phyloP scores from a whole-genome alignment of 108 stramenopile species.

The Seminavis robusta region DNA sequence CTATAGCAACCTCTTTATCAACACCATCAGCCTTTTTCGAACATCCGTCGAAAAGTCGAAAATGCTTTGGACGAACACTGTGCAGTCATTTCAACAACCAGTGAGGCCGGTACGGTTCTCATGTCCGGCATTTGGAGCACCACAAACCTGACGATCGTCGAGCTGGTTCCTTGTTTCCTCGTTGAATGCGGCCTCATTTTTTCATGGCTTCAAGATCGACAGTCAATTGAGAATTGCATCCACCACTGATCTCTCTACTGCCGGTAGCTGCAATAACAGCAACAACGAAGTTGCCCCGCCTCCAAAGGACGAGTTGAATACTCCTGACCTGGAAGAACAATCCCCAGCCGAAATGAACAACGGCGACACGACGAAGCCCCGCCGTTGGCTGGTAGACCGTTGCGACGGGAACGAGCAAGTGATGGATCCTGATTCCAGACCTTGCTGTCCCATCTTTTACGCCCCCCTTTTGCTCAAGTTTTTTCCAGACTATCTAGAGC shows the following conservation, averaged over 20 bases:
- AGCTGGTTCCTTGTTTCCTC: too few species aligned
- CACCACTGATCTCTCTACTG: not conserved
- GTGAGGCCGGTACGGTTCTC: too few species aligned
- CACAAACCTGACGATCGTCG: too few species aligned
- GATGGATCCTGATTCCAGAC: constrained; percentile 2
- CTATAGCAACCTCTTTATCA: too few species aligned
- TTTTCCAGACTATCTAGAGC: not conserved
- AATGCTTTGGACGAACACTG: too few species aligned
- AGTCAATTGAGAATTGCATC: too few species aligned
- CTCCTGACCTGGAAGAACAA: not conserved
- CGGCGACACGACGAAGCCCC: not conserved
- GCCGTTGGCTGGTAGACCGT: not conserved
- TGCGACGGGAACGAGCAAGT: not conserved
- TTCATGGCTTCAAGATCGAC: too few species aligned
- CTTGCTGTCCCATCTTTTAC: not conserved
- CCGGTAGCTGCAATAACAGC: not conserved
- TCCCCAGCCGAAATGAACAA: not conserved
- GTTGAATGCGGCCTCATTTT: too few species aligned
- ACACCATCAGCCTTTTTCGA: too few species aligned
- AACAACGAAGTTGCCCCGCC: not conserved
- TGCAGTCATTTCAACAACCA: too few species aligned
- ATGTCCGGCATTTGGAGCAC: too few species aligned
- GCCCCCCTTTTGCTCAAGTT: not conserved
- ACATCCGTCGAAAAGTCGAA: too few species aligned
- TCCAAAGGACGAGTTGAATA: not conserved